Evolutionary conservation across 129 eudicot genomes (phyloP).

Genomic region (Deinandra increscens): DNA sequence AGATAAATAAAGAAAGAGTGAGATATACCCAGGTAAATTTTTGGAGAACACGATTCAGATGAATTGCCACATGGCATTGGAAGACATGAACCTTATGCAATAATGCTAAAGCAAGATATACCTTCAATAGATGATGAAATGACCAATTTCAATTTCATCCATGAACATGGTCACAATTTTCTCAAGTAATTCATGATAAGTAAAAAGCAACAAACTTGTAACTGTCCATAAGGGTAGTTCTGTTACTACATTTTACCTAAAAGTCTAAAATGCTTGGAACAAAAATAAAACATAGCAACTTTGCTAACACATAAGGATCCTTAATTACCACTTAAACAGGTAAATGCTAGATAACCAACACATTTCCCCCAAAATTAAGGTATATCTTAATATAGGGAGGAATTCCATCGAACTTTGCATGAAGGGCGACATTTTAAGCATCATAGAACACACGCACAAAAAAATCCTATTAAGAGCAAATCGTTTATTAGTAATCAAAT

Average conservation of each 20-base stretch:
- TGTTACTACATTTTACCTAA: background rate
- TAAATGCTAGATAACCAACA: background rate
- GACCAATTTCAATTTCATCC: conserved; percentile 36
- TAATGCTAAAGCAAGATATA: conserved; percentile 40
- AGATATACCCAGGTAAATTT: no score
- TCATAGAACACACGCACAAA: conserved; percentile 9
- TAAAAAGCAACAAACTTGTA: background rate
- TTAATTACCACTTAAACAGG: conserved; percentile 2
- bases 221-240: background rate
- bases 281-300: background rate
- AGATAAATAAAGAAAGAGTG: no score
- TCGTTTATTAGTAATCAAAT: background rate
- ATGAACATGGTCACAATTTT: conserved; percentile 12
- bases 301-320: background rate
- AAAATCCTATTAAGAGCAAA: background rate
- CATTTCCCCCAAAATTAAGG: no score
- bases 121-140: conserved; percentile 30
- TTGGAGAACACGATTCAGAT: conserved; percentile 60
- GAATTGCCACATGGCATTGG: conserved; percentile 36
- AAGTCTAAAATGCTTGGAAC: background rate
- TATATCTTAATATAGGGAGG: background rate
- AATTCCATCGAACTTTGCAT: background rate
- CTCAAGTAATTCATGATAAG: background rate
- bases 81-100: conserved; percentile 38
- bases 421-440: conserved; percentile 1